Conservation (phyloP, 805 yeast genomes). For the Starmerella cellae region DNA sequence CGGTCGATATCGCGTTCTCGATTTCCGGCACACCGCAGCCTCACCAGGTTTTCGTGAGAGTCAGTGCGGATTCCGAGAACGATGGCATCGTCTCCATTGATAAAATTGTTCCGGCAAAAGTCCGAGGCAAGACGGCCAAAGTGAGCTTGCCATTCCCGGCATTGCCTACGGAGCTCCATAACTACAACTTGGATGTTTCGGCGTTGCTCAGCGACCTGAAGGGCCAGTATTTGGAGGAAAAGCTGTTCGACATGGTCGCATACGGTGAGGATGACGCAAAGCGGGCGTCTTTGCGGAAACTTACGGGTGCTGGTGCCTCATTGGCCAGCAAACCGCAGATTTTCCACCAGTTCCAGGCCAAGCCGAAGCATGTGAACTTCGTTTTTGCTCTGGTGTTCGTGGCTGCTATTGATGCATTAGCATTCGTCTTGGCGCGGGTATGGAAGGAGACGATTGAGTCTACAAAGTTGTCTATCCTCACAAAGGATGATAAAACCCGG, state of each 20-base stretch:
- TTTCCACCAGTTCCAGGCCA: conserved; percentile 43
- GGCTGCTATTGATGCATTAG: conserved; percentile 32
- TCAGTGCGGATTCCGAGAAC: conserved; percentile 5
- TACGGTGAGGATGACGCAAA: conserved; percentile 15
- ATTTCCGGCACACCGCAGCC: conserved; percentile 12
- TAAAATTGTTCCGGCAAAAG: conserved; percentile 20
- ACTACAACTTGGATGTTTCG: conserved; percentile 19
- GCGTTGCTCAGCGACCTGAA: conserved; percentile 25
- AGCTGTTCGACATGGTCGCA: conserved; percentile 16
- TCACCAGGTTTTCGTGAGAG: conserved; percentile 17
- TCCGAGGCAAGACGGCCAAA: conserved; percentile 26
- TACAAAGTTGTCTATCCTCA: too few species aligned
- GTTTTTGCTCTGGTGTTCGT: conserved; percentile 41
- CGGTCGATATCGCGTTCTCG: conserved; percentile 19
- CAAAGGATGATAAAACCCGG: too few species aligned
- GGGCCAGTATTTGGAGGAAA: conserved; percentile 9
- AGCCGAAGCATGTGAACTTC: conserved; percentile 41
- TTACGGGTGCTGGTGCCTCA: conserved; percentile 4
- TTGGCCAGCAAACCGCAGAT: conserved; percentile 46
- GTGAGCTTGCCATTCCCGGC: conserved; percentile 23
- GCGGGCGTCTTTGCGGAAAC: conserved; percentile 3
- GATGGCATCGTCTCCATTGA: conserved; percentile 5
- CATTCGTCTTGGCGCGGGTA: too few species aligned
- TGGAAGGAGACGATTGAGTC: too few species aligned
- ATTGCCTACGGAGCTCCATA: conserved; percentile 25